A percentile compares a stretch with the other conserved stretches of the same genome.
phyloP scores from a whole-genome alignment of 768 basidiomycete species.

The button mushroom (Agaricus bisporus) region DNA sequence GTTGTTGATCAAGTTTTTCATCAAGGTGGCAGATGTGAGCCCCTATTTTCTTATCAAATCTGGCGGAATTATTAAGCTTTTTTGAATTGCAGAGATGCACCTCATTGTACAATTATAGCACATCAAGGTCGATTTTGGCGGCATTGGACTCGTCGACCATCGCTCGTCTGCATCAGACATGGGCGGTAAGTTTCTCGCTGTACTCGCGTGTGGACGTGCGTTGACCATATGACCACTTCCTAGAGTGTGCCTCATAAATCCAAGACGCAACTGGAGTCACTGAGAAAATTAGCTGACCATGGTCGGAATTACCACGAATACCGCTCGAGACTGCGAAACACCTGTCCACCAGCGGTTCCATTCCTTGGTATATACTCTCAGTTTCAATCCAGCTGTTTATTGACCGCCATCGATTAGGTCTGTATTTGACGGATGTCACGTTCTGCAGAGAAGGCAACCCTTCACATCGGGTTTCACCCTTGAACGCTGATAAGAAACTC shows the following conservation, averaged over 20 bases:
- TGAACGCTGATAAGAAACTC: slow-evolving; percentile 68
- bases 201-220: not conserved
- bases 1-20: slow-evolving; percentile 78
- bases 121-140: slow-evolving; percentile 86
- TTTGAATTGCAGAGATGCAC: slow-evolving; percentile 64
- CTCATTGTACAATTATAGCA: slow-evolving; percentile 82
- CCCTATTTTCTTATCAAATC: slow-evolving; percentile 4
- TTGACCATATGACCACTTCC: not conserved
- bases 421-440: slow-evolving; percentile 88
- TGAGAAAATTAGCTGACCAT: slow-evolving; percentile 88
- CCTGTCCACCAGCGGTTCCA: slow-evolving; percentile 88
- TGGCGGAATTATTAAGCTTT: not conserved
- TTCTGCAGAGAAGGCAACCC: slow-evolving; percentile 96
- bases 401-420: slow-evolving; percentile 34
- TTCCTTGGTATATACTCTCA: slow-evolving; percentile 67
- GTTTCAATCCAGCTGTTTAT: not conserved
- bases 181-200: slow-evolving; percentile 59
- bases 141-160: slow-evolving; percentile 96
- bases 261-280: slow-evolving; percentile 65
- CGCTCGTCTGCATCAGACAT: slow-evolving; percentile 85
- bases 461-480: slow-evolving; percentile 73
- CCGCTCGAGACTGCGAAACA: slow-evolving; percentile 78
- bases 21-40: slow-evolving; percentile 87
- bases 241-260: slow-evolving; percentile 86
- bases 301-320: slow-evolving; percentile 89